phyloP scores from a whole-genome alignment of 2,329 filamentous ascomycete genomes.

The Aspergillus piperis region DNA sequence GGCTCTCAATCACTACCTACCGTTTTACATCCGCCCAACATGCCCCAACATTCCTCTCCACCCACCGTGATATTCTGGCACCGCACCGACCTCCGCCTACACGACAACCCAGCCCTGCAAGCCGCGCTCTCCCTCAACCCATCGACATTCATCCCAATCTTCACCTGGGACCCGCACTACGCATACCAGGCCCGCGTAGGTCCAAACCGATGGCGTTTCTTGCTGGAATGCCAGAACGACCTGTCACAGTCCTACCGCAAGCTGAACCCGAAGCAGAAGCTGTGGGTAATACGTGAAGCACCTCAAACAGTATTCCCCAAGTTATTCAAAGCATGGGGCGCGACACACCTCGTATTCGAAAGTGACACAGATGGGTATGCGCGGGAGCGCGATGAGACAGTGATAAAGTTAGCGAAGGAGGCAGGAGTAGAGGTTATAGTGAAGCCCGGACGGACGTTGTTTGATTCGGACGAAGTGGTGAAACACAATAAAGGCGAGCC shows the following conservation, averaged over 20 bases:
- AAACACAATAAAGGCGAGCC: constrained; percentile 66
- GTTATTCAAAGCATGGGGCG: constrained; percentile 70
- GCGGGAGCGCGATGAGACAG: constrained; percentile 61
- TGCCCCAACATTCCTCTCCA: not conserved
- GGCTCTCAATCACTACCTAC: no score
- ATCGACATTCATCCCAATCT: constrained; percentile 70
- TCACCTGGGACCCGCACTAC: constrained; percentile 81
- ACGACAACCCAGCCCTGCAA: constrained; percentile 73
- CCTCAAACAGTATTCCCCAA: constrained; percentile 72
- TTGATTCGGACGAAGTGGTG: constrained; percentile 71
- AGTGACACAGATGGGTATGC: constrained; percentile 76
- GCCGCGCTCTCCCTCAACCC: constrained; percentile 71
- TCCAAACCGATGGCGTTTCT: constrained; percentile 72
- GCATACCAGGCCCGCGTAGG: constrained; percentile 71
- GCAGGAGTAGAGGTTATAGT: constrained; percentile 70
- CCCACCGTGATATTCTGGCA: constrained; percentile 71
- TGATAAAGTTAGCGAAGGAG: constrained; percentile 61
- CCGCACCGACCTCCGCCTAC: constrained; percentile 73
- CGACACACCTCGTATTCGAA: constrained; percentile 77
- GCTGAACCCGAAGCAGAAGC: constrained; percentile 69
- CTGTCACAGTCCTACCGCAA: constrained; percentile 67
- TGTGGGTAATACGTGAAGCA: constrained; percentile 71
- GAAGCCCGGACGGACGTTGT: constrained; percentile 67
- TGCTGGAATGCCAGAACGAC: constrained; percentile 73
- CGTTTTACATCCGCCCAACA: not conserved